Evolutionary conservation across 176 grass and related monocot species (phyloP), one percentile per base, ranked within the genome.

Genomic region (Coix lacrymajobi): DNA sequence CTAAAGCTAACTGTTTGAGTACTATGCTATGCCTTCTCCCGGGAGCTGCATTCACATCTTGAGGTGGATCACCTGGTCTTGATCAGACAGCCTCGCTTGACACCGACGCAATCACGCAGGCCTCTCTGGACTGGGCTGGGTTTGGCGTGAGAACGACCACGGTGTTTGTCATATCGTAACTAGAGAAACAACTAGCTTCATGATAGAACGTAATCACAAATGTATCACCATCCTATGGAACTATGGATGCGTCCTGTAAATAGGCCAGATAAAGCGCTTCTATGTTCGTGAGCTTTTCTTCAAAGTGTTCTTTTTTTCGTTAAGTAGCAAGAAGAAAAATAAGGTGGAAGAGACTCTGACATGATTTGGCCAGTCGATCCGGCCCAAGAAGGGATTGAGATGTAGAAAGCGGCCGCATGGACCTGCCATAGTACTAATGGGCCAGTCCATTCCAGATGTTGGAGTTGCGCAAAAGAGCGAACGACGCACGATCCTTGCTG

Each of bases 241-340:
- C 28, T 73, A 57, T 60, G 76, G 49, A 69, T 81, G 83, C 49
- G 51, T 74, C 62, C 75, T 87, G 79, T 87, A 87, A 62, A 87
- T 87, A 90, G 52, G 83, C 69, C 48, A 75, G 61, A 75, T 87
- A 87, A 84, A 75, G 33, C 67, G 48, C 49, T 75, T 79, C 65
- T 46, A 40, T 78, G 51, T 32, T 79, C 26, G 31, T 4, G 64
- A 85, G 64, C 22, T 65, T 78, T 8, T 69, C 71, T 77, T 78
- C 56, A 26, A 16, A 38, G 13, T 86, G 68, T 56, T 15, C 1
- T 22, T 54, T 51, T 7, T 20, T 16, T 3, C 2, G 7, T 22
- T 8, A 8, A 58, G 54, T 58, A 57, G n/a, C 3, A 57, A 58
- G 54, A 58, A 58, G n/a, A 25, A 25, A 25, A 58, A n/a, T 56